Conservation (phyloP, 116 monocot species). For the Phalaenopsis hybrid region DNA sequence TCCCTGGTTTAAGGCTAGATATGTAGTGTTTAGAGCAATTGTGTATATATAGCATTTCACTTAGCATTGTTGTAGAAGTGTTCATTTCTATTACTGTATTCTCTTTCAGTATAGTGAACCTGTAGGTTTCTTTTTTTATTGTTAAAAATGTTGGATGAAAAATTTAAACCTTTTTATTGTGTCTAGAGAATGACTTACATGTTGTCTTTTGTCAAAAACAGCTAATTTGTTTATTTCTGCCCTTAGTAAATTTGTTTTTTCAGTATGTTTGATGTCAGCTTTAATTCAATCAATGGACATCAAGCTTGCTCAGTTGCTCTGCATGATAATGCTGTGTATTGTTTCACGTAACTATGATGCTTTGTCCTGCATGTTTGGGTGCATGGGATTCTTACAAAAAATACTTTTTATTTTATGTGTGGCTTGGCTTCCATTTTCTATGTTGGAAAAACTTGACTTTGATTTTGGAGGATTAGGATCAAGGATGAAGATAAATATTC, state of each 20-base stretch:
- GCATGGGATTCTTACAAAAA: too few relatives aligned
- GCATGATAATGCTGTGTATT: slow-evolving; percentile 52
- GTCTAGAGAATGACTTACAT: not conserved
- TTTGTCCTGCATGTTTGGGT: not conserved
- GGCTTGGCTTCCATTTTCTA: slow-evolving; percentile 48
- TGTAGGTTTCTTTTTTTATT: not conserved
- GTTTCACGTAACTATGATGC: not conserved
- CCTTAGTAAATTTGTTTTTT: slow-evolving; percentile 24
- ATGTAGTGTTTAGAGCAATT: too few relatives aligned
- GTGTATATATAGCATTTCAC: too few relatives aligned
- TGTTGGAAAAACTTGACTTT: slow-evolving; percentile 30
- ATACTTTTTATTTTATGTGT: not conserved
- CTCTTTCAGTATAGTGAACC: not conserved
- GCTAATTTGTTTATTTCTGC: slow-evolving; percentile 26
- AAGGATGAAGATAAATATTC: slow-evolving; percentile 8
- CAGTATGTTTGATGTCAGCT: slow-evolving; percentile 33
- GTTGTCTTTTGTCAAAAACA: not conserved
- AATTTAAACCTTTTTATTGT: not conserved
- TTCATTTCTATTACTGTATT: not conserved
- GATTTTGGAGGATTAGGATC: slow-evolving; percentile 9
- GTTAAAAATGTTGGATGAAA: not conserved
- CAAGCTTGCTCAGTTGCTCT: slow-evolving; percentile 26
- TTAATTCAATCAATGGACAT: slow-evolving; percentile 9
- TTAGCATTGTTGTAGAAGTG: too few relatives aligned
- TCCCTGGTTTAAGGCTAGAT: too few relatives aligned